Conservation (phyloP, 202 grass and related monocot genomes). For the Setaria viridis region DNA sequence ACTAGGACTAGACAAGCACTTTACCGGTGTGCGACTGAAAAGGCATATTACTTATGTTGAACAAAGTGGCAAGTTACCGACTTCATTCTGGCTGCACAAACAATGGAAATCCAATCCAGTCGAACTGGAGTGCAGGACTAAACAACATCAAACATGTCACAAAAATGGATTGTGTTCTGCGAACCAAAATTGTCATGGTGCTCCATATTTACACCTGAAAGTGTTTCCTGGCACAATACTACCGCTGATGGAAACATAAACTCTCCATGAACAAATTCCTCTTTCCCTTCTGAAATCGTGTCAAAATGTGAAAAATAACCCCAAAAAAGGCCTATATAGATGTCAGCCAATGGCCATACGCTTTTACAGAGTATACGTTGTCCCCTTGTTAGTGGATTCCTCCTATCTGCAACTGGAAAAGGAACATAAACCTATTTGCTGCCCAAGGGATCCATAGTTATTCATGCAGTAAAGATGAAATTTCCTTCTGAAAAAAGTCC, state of each 20-base stretch:
- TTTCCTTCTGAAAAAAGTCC: background rate
- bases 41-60: background rate
- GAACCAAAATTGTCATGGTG: background rate
- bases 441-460: conserved; percentile 30
- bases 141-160: background rate
- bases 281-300: conserved; percentile 38
- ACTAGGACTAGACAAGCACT: too few relatives aligned
- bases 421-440: background rate
- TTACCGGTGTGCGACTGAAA: background rate
- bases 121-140: background rate
- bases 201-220: background rate
- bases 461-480: conserved; percentile 16
- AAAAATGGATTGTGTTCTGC: background rate
- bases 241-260: background rate
- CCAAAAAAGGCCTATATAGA: conserved; percentile 17
- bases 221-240: too few relatives aligned
- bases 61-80: background rate
- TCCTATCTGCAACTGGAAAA: conserved; percentile 1
- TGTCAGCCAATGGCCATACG: background rate
- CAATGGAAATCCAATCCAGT: background rate
- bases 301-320: background rate
- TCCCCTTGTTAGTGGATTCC: background rate
- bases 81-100: background rate
- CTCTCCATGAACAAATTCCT: background rate
- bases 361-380: conserved; percentile 27